Conservation (phyloP, 1,139 yeast species). For the Suhomyces terraborum region DNA sequence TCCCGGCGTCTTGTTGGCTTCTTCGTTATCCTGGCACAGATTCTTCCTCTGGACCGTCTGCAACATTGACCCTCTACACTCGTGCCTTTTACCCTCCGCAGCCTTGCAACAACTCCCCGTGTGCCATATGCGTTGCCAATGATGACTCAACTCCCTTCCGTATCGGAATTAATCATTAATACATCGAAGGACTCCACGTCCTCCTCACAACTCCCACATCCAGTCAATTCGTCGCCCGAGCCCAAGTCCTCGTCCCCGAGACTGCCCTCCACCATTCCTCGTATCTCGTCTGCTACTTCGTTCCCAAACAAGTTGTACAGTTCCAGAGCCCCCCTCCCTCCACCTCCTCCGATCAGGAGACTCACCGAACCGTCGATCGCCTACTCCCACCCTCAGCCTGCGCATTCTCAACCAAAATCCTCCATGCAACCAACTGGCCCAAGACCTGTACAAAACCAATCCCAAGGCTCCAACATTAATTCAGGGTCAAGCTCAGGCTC, state of each 20-base stretch:
- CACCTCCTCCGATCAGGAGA: conserved; percentile 20
- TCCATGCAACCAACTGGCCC: conserved; percentile 5
- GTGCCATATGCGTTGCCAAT: conserved; percentile 7
- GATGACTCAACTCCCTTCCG: conserved; percentile 42
- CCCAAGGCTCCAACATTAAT: not conserved
- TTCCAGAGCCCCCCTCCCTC: conserved; percentile 4
- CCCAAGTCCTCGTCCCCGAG: conserved; percentile 14
- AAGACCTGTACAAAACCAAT: conserved; percentile 1
- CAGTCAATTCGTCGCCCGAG: conserved; percentile 1
- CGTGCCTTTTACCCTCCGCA: too few species aligned
- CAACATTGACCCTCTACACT: too few species aligned
- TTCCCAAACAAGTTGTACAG: conserved; percentile 10
- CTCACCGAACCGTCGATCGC: conserved; percentile 22
- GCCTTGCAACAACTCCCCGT: not conserved
- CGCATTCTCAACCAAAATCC: conserved; percentile 5
- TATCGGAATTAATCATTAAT: conserved; percentile 34
- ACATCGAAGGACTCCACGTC: conserved; percentile 17
- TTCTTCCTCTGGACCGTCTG: too few species aligned
- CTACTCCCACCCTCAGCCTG: conserved; percentile 9
- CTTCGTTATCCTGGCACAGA: too few species aligned
- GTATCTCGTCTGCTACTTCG: conserved; percentile 8
- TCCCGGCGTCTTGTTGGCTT: too few species aligned
- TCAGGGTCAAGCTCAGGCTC: too few species aligned
- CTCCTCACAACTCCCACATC: conserved; percentile 4
- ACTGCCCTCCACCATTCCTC: conserved; percentile 13